Conservation (phyloP, 306 rosid genomes). For the Purshia tridentata region DNA sequence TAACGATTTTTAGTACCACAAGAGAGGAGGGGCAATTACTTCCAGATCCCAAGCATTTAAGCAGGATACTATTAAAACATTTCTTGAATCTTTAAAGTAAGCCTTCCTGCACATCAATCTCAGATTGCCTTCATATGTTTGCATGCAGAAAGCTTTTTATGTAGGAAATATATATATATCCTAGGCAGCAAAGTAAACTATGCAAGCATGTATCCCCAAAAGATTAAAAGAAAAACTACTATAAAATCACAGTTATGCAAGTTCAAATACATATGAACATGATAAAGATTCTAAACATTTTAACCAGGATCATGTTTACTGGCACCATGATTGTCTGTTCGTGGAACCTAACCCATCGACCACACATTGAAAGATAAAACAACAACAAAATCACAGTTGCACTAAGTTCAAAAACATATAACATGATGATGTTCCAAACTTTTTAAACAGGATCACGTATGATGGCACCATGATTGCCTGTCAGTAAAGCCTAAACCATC, state of each 20-base stretch:
- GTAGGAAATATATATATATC: too few relatives aligned
- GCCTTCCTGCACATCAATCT: background rate
- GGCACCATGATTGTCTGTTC: constrained; percentile 19
- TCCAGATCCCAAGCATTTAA: background rate
- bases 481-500: constrained; percentile 25
- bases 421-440: constrained; percentile 22
- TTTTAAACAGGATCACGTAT: constrained; percentile 21
- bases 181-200: background rate
- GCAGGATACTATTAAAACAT: background rate
- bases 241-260: background rate
- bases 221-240: constrained; percentile 1
- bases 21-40: background rate
- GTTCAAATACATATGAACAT: constrained; percentile 31
- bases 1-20: too few relatives aligned
- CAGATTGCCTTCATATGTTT: background rate
- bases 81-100: background rate
- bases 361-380: constrained; percentile 1
- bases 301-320: constrained; percentile 25
- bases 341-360: constrained; percentile 17
- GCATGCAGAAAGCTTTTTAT: constrained; percentile 3
- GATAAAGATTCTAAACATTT: background rate
- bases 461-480: constrained; percentile 23
- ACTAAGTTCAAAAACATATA: constrained; percentile 20
- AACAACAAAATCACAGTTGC: background rate
- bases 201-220: background rate